Percentiles rank a stretch among this genome's conserved stretches.
These are phyloP conservation scores for Rhypophila decipiens DNA, from an alignment of 495 filamentous ascomycete genomes.

Conservation along the genomic window DNA sequence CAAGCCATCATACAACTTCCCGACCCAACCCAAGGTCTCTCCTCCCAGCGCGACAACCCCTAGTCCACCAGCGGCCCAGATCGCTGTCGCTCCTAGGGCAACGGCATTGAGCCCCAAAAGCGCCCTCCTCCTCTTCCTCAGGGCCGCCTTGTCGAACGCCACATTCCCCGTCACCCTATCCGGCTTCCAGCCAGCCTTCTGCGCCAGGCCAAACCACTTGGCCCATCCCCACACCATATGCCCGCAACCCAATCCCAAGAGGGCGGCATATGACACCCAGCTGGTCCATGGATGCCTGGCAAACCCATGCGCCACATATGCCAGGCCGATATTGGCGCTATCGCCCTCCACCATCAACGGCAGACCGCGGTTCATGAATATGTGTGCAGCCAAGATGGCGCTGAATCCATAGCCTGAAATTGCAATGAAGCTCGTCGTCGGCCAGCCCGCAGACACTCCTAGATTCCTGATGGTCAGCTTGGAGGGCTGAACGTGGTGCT, in stretches of 20 bases:
- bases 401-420: constrained; percentile 60
- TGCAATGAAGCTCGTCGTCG: constrained; percentile 57
- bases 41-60: constrained; percentile 73
- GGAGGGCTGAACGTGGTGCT: constrained; percentile 20
- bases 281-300: constrained; percentile 57
- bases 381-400: constrained; percentile 61
- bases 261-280: constrained; percentile 57
- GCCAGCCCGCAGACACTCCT: constrained; percentile 50
- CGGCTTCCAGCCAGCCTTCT: constrained; percentile 27
- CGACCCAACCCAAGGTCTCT: constrained; percentile 66
- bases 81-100: constrained; percentile 45
- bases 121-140: constrained; percentile 48
- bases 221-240: constrained; percentile 82
- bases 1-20: constrained; percentile 63
- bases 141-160: constrained; percentile 26
- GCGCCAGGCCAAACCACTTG: constrained; percentile 58
- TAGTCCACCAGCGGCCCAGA: constrained; percentile 79
- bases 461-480: constrained; percentile 18
- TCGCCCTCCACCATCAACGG: constrained; percentile 74
- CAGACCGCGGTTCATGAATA: constrained; percentile 61
- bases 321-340: constrained; percentile 71
- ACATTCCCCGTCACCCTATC: constrained; percentile 21
- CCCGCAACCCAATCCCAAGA: constrained; percentile 64
- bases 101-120: constrained; percentile 65
- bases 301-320: constrained; percentile 83